Evolutionary conservation across 768 basidiomycete genomes (phyloP), one percentile per base, ranked within the genome.

Genomic region (Boletus sensibilis): DNA sequence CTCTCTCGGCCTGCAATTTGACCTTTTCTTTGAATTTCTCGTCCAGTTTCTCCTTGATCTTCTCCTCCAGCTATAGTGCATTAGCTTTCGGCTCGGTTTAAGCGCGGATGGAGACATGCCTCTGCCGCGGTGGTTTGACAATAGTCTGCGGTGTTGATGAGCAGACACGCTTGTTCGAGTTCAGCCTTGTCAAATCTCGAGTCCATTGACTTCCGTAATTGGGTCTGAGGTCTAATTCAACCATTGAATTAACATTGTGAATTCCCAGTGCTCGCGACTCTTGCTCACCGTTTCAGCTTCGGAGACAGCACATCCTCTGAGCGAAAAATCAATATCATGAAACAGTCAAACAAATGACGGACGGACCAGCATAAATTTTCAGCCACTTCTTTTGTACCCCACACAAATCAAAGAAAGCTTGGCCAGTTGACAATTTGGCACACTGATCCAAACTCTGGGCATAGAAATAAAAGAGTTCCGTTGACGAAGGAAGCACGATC

Each of bases 131-230:
- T 99, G 1, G 83, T 85, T 60, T 94, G 90, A 67, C 97, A 99
- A 68, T 98, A 99, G 68, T 98, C 95, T 1, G 95, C 96, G 0
- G 97, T 99, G 66, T 99, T 98, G 67, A 99, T 86, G 25, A 96
- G 74, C n/a, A 93, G 76, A 68, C 92, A 94, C 0, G 91, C 85
- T 59, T 90, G 91, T 64, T 84, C 86, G 33, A 98, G 71, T 56
- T 94, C 87, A 4, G 78, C 78, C 9, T 81, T 59, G 68, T 97
- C 94, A 33, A 85, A 81, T n/a, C 89, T 83, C 6, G 84, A 82
- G 47, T 99, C 96, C 20, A 77, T 77, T 2, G 95, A 98, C 63
- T 82, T 83, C 2, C 94, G 84, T 44, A 76, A 52, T 50, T 70
- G 72, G 3, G 53, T 58, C 68, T 77, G 61, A 64, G 66, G 80